These are phyloP conservation scores for Fusarium sp. DNA, from an alignment of 2,329 filamentous ascomycete genomes.

Conservation along the genomic window DNA sequence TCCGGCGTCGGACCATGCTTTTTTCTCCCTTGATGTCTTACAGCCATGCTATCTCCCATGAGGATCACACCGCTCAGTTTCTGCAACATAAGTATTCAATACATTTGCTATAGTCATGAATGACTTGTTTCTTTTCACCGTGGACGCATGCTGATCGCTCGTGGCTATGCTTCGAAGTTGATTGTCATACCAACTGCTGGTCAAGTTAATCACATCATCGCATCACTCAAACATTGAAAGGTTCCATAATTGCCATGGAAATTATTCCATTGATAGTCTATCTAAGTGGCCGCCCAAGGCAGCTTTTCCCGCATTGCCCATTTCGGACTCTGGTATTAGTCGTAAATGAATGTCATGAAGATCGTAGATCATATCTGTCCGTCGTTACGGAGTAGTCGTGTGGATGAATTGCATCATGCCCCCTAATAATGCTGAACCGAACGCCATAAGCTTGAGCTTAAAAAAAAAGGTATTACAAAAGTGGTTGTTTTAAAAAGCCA, in stretches of 20 bases:
- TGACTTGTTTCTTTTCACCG: background rate
- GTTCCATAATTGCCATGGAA: background rate
- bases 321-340: constrained; percentile 27
- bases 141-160: background rate
- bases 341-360: constrained; percentile 44
- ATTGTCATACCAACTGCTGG: background rate
- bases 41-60: constrained; percentile 16
- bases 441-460: constrained; percentile 40
- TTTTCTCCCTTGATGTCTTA: constrained; percentile 36
- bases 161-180: too few relatives aligned
- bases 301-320: constrained; percentile 15
- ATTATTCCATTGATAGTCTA: constrained; percentile 28
- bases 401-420: constrained; percentile 31
- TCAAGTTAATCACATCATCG: background rate
- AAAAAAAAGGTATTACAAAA: constrained; percentile 27
- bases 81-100: background rate
- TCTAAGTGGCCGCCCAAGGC: constrained; percentile 5
- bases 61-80: constrained; percentile 28
- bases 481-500: constrained; percentile 9
- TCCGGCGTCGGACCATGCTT: constrained; percentile 20
- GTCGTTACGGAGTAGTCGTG: constrained; percentile 42
- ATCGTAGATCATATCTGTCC: constrained; percentile 44
- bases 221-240: background rate
- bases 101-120: background rate
- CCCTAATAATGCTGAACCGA: constrained; percentile 17